These are phyloP conservation scores for Fusarium sp. DNA, from an alignment of 2,329 filamentous ascomycete genomes.

Conservation along the genomic window DNA sequence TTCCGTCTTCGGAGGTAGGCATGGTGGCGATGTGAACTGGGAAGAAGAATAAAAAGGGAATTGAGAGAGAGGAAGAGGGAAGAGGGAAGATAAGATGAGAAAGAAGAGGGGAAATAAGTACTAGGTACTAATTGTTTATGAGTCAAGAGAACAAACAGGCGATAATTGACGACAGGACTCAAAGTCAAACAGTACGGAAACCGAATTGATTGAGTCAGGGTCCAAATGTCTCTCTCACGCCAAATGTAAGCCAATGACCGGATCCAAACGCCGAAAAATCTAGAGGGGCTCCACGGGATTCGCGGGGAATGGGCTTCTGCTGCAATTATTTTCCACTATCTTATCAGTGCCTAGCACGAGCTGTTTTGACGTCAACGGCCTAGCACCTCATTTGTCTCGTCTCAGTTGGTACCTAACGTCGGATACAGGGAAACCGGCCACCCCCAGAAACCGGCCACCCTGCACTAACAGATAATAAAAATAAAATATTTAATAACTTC, in stretches of 20 bases:
- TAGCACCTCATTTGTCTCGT: background rate
- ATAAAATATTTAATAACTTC: no score
- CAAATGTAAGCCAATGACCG: conserved; percentile 13
- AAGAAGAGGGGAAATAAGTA: background rate
- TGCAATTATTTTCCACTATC: conserved; percentile 19
- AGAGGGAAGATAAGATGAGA: background rate
- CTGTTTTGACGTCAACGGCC: conserved; percentile 32
- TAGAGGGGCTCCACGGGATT: conserved; percentile 32
- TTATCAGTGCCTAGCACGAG: conserved; percentile 12
- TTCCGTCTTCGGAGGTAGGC: conserved; percentile 43
- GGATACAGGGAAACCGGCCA: no score
- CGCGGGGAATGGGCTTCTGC: conserved; percentile 4
- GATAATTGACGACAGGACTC: background rate
- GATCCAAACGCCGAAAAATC: conserved; percentile 39
- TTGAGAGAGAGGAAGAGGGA: background rate
- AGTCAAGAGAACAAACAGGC: background rate
- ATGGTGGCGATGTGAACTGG: conserved; percentile 27
- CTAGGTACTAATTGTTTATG: background rate
- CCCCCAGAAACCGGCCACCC: no score
- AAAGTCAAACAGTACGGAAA: background rate
- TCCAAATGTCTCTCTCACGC: conserved; percentile 8
- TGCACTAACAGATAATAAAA: no score
- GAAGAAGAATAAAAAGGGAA: background rate
- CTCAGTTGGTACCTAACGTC: background rate
- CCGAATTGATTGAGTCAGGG: conserved; percentile 28